Base-by-base conservation (phyloP, 2,329 filamentous ascomycete genomes). In the Trichocomaceae sp. region DNA sequence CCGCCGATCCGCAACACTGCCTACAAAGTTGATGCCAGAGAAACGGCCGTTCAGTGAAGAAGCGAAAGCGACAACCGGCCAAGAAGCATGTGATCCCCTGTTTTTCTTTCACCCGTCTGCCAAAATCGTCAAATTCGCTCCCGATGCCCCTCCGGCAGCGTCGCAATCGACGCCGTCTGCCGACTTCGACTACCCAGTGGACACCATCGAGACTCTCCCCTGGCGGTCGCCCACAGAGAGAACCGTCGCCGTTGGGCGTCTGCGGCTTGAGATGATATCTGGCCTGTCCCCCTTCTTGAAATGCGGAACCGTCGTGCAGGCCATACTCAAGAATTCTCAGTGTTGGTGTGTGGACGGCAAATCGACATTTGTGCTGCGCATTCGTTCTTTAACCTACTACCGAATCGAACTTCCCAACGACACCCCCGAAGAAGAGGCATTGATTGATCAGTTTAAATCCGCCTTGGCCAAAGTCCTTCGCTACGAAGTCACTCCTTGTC, bases 331-430 rank as follows among this genome's bases (percentile, higher is more conserved):
- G 22, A 89, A 89, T 69, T 95, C 90, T 56, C 90, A 96, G 71
- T 95, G 88, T 67, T 96, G 91, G 91, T 95, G 88, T 68, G 87
- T 96, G 31, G 88, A 95, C 68, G 87, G 89, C 55, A 81, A 85
- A 54, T 86, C 86, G 41, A 90, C 85, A 62, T 96, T 95, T 62
- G 87, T 95, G n/a, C 75, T 96, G 57, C 87, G 91, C 60, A 89
- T 95, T 60, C 80, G 90, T 20, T 83, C 86, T 45, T 86, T 91
- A 29, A 86, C 87, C 44, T 96, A 93, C 69, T 96, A 93, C 80
- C 84, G 91, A 60, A 93, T 96, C 63, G 91, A 96, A 66, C 74
- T 96, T 5, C 88, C 90, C 0, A 79, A 83, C 15, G 77, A 77
- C 35, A 81, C 81, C 0, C 74, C 80, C 2, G 82, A 86, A 20